Percentiles rank a stretch among this genome's conserved stretches.
Conservation (phyloP, 345 rosid species). For the Luvunga scandens region DNA sequence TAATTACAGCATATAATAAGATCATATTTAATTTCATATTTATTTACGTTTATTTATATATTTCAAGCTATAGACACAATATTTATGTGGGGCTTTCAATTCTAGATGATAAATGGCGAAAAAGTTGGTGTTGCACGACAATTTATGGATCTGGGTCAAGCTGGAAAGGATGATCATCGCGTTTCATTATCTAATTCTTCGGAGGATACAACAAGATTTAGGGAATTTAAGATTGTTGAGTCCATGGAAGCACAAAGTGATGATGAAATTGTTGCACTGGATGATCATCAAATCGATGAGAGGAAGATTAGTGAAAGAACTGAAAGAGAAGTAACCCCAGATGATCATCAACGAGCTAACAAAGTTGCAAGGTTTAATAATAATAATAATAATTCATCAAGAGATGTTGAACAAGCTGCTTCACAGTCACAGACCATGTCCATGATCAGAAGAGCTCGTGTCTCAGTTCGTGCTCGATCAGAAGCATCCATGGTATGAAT, state of each 20-base stretch:
- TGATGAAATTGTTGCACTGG: conserved; percentile 24
- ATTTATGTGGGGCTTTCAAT: not conserved
- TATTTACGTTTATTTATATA: too few relatives aligned
- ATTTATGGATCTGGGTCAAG: conserved; percentile 44
- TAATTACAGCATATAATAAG: not conserved
- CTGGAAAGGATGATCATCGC: conserved; percentile 18
- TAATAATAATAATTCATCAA: not conserved
- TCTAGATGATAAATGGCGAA: conserved; percentile 24
- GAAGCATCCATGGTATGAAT: conserved; percentile 54
- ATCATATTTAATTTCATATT: not conserved
- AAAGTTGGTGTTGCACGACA: conserved; percentile 28
- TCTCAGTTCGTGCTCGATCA: conserved; percentile 66
- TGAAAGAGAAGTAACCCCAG: conserved; percentile 13
- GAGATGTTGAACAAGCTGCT: conserved; percentile 14
- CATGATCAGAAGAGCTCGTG: conserved; percentile 58
- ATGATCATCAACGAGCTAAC: conserved; percentile 19
- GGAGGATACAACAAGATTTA: not conserved
- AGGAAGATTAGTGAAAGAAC: conserved; percentile 19
- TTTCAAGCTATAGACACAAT: not conserved
- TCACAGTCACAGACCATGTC: conserved; percentile 21
- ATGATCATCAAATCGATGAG: not conserved
- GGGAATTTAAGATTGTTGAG: conserved; percentile 18
- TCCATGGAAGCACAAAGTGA: conserved; percentile 21
- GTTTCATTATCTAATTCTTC: conserved; percentile 22
- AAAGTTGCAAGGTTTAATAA: conserved; percentile 19